These are phyloP conservation scores for Hanseniaspora occidentalis DNA, from an alignment of 805 yeast genomes.

Conservation along the genomic window DNA sequence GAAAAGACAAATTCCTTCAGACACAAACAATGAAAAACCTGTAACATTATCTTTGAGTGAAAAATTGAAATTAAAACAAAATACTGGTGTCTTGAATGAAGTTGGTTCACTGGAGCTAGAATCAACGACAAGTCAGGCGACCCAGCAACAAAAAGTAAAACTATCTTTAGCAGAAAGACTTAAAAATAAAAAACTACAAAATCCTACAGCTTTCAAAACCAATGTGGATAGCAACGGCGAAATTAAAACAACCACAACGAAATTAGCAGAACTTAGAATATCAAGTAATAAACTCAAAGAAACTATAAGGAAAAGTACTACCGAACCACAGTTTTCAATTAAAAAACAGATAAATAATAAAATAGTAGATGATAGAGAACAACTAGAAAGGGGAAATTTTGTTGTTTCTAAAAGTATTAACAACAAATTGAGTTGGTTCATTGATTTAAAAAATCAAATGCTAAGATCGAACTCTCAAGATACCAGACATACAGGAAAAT, in stretches of 20 bases:
- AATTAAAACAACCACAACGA: too few species aligned
- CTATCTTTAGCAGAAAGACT: background rate
- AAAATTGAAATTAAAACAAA: background rate
- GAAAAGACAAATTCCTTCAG: constrained; percentile 5
- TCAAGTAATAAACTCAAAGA: background rate
- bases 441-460: background rate
- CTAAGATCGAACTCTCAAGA: background rate
- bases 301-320: background rate
- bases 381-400: too few species aligned
- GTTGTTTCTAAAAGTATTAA: too few species aligned
- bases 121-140: background rate
- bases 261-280: background rate
- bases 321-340: too few species aligned
- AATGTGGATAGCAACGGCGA: too few species aligned
- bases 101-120: background rate
- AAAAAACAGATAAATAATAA: too few species aligned
- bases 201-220: background rate
- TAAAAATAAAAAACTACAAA: background rate
- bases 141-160: background rate
- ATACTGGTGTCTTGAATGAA: background rate
- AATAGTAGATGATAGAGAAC: too few species aligned
- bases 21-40: too few species aligned
- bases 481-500: background rate
- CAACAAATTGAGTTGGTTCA: background rate
- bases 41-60: background rate